Percentiles rank a stretch among this genome's conserved stretches.
Evolutionary conservation across 345 rosid genomes (phyloP).

Genomic region (Hypericum androsaemum): DNA sequence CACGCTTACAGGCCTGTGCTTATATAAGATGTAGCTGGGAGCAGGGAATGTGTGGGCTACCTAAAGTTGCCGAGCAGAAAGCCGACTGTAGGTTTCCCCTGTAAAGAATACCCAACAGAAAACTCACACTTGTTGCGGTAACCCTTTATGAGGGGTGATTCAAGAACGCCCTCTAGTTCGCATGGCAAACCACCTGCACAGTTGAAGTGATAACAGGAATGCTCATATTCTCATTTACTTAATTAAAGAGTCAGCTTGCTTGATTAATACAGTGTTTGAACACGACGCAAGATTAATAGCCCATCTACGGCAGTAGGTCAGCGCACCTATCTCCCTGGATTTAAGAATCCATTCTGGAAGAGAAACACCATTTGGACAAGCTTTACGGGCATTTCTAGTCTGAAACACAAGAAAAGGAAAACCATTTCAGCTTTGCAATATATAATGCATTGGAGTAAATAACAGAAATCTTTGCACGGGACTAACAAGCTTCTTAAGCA

Average conservation of each 20-base stretch:
- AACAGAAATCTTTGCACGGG: conserved; percentile 4
- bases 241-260: no score
- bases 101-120: conserved; percentile 73
- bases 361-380: conserved; percentile 73
- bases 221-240: no score
- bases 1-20: conserved; percentile 12
- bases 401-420: conserved; percentile 23
- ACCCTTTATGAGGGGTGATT: conserved; percentile 73
- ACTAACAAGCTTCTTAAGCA: conserved; percentile 78
- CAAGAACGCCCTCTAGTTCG: conserved; percentile 69
- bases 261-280: no score
- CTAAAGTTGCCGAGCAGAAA: conserved; percentile 91
- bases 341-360: conserved; percentile 83
- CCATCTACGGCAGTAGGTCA: conserved; percentile 1
- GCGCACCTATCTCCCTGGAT: conserved; percentile 76
- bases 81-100: conserved; percentile 77
- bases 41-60: conserved; percentile 27
- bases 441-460: background rate
- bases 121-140: conserved; percentile 93
- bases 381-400: conserved; percentile 90
- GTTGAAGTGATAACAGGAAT: background rate
- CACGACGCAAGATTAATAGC: no score
- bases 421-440: conserved; percentile 12
- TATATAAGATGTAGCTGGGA: conserved; percentile 13
- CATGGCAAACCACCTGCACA: conserved; percentile 83